Evolutionary conservation across 2,329 filamentous ascomycete genomes (phyloP), one percentile per base, ranked within the genome.

Genomic region (Cercospora sp.): DNA sequence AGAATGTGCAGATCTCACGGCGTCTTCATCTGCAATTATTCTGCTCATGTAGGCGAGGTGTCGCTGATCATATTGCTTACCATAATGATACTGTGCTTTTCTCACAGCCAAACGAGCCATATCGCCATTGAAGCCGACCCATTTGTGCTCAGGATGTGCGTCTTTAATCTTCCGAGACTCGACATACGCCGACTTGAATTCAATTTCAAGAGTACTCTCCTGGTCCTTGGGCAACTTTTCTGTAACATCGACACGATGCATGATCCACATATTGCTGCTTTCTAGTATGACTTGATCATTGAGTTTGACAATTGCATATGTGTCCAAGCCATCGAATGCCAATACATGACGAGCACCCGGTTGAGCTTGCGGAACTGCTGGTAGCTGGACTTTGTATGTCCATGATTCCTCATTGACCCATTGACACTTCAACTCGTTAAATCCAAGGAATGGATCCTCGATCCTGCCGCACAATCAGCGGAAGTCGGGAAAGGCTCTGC

Each of bases 211-310:
- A 0, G 77, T 70, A 70, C 88, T 88, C 0, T 68, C 67, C 18
- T 74, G 70, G 6, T 74, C 74, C 6, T 73, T 72, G 3, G 73
- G 65, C 18, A 80, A 73, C 43, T 78, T 70, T 2, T 80, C 71
- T 0, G 82, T 84, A 32, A 90, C 79, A 65, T 86, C 77, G 21
- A 89, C 77, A 0, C 87, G 83, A 71, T 89, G 82, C 7, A 83
- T 82, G n/a, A 88, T 74, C 73, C 88, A 90, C 88, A 89, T 89
- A 77, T 90, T 90, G 69, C 88, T 85, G 9, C 84, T 84, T 69
- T 83, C 76, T 12, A 89, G 79, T 7, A 90, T 84, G 28, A 80
- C 75, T 0, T 79, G 73, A 9, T 82, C 85, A 71, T 90, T 88
- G 18, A 90, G 80, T 9, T 73, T 81, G 40, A 89, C 86, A 0